Conservation (phyloP, 2,329 filamentous ascomycete species). For the Plectosphaerella sp. region DNA sequence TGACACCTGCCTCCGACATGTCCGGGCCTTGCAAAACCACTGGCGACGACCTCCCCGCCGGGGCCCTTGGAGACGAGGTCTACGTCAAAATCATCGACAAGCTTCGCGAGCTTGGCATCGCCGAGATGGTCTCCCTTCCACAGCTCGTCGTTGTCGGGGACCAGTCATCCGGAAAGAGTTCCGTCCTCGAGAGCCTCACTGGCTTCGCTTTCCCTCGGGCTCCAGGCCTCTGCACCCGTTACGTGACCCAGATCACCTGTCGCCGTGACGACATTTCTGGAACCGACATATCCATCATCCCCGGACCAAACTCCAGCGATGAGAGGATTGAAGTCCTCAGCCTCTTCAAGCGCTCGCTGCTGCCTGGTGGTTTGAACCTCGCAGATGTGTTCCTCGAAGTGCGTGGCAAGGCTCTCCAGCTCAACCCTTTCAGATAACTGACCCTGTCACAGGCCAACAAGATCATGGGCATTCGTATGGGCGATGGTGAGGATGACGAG, state of each 20-base stretch:
- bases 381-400: slow-evolving; percentile 34
- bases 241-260: slow-evolving; percentile 42
- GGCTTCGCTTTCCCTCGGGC: slow-evolving; percentile 42
- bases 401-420: background rate
- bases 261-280: slow-evolving; percentile 28
- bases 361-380: slow-evolving; percentile 23
- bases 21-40: too few relatives aligned
- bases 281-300: slow-evolving; percentile 38
- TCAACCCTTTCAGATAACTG: too few relatives aligned
- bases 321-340: slow-evolving; percentile 9
- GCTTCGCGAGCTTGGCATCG: slow-evolving; percentile 34
- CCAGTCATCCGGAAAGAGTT: slow-evolving; percentile 83
- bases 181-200: slow-evolving; percentile 65
- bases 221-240: slow-evolving; percentile 41
- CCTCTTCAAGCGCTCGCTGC: slow-evolving; percentile 20
- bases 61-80: slow-evolving; percentile 1
- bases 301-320: slow-evolving; percentile 14
- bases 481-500: slow-evolving; percentile 1
- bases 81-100: slow-evolving; percentile 26
- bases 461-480: slow-evolving; percentile 36
- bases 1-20: too few relatives aligned
- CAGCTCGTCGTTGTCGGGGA: slow-evolving; percentile 82
- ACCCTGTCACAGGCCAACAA: slow-evolving; percentile 28
- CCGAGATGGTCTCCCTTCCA: slow-evolving; percentile 25
- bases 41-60: background rate